Evolutionary conservation across 768 basidiomycete species (phyloP), one percentile per base, ranked within the genome.

Genomic region (Trametes cinnabarina): DNA sequence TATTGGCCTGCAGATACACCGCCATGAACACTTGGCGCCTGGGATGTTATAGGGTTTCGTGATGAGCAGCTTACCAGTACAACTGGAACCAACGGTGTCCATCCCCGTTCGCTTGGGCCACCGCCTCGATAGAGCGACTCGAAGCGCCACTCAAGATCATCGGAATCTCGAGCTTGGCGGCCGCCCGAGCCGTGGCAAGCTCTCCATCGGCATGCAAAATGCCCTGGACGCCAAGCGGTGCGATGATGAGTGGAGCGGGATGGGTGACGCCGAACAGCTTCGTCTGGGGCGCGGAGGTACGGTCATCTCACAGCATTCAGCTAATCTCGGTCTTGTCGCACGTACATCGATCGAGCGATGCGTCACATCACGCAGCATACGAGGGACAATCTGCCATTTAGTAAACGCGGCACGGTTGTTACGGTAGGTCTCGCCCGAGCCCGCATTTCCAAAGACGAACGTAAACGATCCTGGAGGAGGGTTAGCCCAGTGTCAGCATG

Each of bases 361-460:
- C 4, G 82, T 82, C 0, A 80, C 80, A 60, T 85, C 75, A 19
- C 83, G 77, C 30, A 92, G 79, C 89, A 92, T 90, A 6, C 86
- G 82, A 2, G 91, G 91, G n/a, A 94, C 75, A 68, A 95, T 88
- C 34, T 80, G 81, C 77, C 81, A 92, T 53, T 77, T 82, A 22
- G 82, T 75, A 52, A 93, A 78, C 2, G 83, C 86, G 39, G 73
- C 77, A 32, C 76, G 77, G 65, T 95, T 94, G 48, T 82, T 83
- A 10, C 69, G 74, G 67, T 88, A 82, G 1, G 93, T 94, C 26
- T 79, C 75, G 54, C 78, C 76, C 3, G 82, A 80, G 1, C 92
- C 93, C 10, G 92, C 92, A 60, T 83, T 90, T 40, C 89, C 90
- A 55, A 81, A 82, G 2, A 86, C 85, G 65, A 92, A 94, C 73